phyloP scores from a whole-genome alignment of 2,329 filamentous ascomycete species.

The Penicillium oxalicum region DNA sequence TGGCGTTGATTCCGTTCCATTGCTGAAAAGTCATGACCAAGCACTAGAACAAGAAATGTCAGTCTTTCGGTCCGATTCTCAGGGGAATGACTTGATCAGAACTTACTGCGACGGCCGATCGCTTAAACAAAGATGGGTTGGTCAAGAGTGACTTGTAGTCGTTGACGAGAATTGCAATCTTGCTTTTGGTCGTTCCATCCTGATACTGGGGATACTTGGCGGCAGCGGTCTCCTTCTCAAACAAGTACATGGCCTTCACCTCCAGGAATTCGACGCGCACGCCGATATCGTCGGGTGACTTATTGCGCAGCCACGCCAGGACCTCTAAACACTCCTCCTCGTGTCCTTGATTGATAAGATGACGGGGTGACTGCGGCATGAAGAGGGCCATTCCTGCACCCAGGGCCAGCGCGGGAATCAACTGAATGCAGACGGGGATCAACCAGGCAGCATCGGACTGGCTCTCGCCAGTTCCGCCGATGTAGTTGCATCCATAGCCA shows the following conservation, averaged over 20 bases:
- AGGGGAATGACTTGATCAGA: conserved; percentile 43
- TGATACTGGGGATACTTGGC: conserved; percentile 65
- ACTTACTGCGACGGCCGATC: conserved; percentile 43
- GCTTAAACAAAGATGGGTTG: conserved; percentile 42
- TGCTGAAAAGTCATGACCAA: conserved; percentile 10
- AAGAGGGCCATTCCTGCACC: conserved; percentile 65
- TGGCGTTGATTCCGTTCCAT: conserved; percentile 12
- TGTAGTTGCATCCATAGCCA: conserved; percentile 48
- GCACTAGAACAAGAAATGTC: background rate
- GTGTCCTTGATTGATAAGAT: conserved; percentile 63
- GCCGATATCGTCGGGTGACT: conserved; percentile 58
- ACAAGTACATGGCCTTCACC: conserved; percentile 69
- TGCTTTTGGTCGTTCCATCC: conserved; percentile 51
- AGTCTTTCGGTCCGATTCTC: background rate
- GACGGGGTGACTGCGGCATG: conserved; percentile 71
- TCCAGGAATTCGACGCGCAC: conserved; percentile 70
- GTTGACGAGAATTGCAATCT: conserved; percentile 13
- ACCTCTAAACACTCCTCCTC: conserved; percentile 61
- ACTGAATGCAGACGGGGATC: conserved; percentile 42
- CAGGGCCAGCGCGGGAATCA: conserved; percentile 59
- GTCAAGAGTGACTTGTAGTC: conserved; percentile 10
- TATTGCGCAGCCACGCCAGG: conserved; percentile 57
- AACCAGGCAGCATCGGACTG: conserved; percentile 43
- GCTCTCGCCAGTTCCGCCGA: conserved; percentile 50
- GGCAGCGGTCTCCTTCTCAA: conserved; percentile 64